A percentile compares a stretch with the other conserved stretches of the same genome.
Conservation (phyloP, 768 basidiomycete species). For the Royoungia palumana region DNA sequence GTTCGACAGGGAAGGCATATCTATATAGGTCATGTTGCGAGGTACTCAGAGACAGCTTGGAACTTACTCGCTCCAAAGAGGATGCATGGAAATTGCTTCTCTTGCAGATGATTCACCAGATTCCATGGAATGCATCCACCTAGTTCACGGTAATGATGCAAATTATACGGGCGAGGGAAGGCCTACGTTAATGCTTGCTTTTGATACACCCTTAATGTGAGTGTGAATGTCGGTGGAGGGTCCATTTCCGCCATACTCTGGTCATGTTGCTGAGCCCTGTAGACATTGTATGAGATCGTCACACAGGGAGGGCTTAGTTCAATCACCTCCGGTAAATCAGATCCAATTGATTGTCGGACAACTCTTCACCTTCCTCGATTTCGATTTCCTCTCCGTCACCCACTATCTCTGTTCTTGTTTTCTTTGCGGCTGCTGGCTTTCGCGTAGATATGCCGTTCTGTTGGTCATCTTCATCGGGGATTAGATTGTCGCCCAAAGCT, state of each 20-base stretch:
- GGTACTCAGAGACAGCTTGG: neutral
- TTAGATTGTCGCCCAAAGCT: conserved; percentile 27
- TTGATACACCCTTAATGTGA: conserved; percentile 82
- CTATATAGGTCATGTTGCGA: conserved; percentile 35
- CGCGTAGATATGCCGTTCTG: conserved; percentile 39
- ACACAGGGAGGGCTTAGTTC: neutral
- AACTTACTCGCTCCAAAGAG: conserved; percentile 88
- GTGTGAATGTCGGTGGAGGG: conserved; percentile 69
- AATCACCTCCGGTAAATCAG: conserved; percentile 80
- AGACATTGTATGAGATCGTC: conserved; percentile 6
- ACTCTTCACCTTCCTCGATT: conserved; percentile 78
- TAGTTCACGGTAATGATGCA: conserved; percentile 25
- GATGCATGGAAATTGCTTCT: conserved; percentile 77
- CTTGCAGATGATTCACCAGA: conserved; percentile 67
- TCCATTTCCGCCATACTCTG: conserved; percentile 75
- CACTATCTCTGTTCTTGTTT: conserved; percentile 59
- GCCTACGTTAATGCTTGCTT: conserved; percentile 83
- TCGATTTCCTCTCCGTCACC: conserved; percentile 82
- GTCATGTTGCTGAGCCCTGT: conserved; percentile 83
- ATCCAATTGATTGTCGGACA: conserved; percentile 77
- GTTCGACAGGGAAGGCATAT: conserved; percentile 69
- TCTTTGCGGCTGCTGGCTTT: conserved; percentile 37
- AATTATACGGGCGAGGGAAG: neutral
- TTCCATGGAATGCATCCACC: conserved; percentile 93
- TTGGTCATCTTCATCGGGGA: conserved; percentile 31